Evolutionary conservation across 352 stramenopile species (phyloP).

Genomic region (Detonula confervacea): DNA sequence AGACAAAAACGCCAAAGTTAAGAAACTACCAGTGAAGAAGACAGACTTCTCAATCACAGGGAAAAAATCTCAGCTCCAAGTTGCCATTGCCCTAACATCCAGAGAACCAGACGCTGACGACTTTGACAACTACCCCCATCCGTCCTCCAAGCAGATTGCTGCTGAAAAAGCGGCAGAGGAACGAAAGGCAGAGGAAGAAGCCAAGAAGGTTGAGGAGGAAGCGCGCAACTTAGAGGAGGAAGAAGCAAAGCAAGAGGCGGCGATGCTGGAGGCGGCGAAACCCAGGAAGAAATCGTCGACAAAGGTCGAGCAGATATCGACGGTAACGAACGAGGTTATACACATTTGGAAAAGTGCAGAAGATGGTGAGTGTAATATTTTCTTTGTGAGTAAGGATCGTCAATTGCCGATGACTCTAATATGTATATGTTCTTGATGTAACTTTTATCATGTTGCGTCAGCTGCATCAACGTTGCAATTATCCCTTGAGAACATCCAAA

Average conservation of each 20-base stretch:
- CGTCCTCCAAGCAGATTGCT: constrained; percentile 68
- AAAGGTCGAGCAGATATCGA: constrained; percentile 84
- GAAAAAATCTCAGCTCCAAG: constrained; percentile 67
- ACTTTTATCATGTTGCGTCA: not conserved
- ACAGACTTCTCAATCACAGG: constrained; percentile 82
- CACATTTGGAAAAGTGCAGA: constrained; percentile 78
- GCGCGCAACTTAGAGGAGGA: constrained; percentile 36
- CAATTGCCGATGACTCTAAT: not conserved
- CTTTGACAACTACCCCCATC: constrained; percentile 82
- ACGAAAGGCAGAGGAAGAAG: constrained; percentile 35
- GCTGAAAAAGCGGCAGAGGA: constrained; percentile 24
- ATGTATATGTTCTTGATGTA: not conserved
- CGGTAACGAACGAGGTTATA: constrained; percentile 68
- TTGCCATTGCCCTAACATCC: constrained; percentile 66
- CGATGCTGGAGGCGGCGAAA: constrained; percentile 60
- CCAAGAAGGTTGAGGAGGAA: constrained; percentile 37
- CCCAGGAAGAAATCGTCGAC: constrained; percentile 78
- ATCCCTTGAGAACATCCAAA: constrained; percentile 67
- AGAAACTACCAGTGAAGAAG: constrained; percentile 71
- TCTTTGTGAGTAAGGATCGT: too few species aligned
- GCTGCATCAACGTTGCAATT: constrained; percentile 81
- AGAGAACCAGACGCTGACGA: constrained; percentile 63
- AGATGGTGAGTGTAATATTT: constrained; percentile 20
- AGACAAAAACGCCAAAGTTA: constrained; percentile 35
- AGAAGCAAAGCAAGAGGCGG: constrained; percentile 48